Conservation (phyloP, 2,329 filamentous ascomycete genomes). For the Phaeosphaeria sp. region DNA sequence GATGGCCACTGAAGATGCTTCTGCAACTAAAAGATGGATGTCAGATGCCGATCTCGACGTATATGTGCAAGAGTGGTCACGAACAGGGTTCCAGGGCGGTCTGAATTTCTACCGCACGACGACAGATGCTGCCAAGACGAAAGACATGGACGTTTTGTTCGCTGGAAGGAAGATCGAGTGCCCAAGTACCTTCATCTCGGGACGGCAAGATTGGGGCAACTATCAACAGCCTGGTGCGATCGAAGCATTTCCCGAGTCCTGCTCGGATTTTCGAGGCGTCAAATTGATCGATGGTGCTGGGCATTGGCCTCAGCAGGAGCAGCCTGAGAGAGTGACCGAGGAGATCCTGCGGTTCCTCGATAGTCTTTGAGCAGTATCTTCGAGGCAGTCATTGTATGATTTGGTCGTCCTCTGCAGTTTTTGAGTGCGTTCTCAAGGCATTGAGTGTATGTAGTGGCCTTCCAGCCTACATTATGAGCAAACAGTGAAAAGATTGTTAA, state of each 20-base stretch:
- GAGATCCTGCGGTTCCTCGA: conserved; percentile 55
- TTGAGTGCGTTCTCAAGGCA: background rate
- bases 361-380: conserved; percentile 11
- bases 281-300: conserved; percentile 66
- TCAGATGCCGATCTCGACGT: conserved; percentile 63
- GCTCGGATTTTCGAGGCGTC: conserved; percentile 60
- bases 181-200: conserved; percentile 67
- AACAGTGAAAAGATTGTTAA: no score
- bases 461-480: no score
- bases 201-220: conserved; percentile 70
- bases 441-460: background rate
- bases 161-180: conserved; percentile 67
- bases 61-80: conserved; percentile 66
- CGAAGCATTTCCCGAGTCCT: conserved; percentile 62
- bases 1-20: conserved; percentile 61
- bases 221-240: conserved; percentile 71
- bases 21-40: conserved; percentile 62
- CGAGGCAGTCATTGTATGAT: background rate
- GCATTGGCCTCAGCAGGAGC: conserved; percentile 75
- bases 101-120: conserved; percentile 72
- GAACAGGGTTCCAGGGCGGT: conserved; percentile 70
- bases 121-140: conserved; percentile 57
- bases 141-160: conserved; percentile 63
- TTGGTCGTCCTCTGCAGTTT: background rate
- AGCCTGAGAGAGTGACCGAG: conserved; percentile 61